phyloP scores from a whole-genome alignment of 805 yeast genomes.

The Metschnikowia colocasiae region DNA sequence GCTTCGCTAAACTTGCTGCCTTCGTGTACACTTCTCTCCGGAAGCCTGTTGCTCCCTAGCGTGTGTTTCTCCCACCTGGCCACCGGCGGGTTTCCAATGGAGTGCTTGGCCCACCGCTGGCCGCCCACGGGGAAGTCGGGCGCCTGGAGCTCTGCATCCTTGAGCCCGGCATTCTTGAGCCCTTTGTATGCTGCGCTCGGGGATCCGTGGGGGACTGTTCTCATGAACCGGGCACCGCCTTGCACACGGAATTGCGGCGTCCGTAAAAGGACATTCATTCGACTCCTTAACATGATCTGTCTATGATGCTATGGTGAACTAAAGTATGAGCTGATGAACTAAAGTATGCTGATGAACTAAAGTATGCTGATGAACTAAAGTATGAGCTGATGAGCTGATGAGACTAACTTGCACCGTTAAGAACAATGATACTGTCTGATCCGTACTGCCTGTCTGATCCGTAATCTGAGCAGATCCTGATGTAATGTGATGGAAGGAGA shows the following conservation, averaged over 20 bases:
- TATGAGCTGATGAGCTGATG: no score
- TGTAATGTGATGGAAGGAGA: no score
- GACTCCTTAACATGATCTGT: background rate
- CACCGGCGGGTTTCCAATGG: background rate
- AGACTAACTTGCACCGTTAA: no score
- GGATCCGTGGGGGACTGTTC: constrained; percentile 22
- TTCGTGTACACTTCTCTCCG: background rate
- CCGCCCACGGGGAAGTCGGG: constrained; percentile 7
- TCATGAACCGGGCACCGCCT: constrained; percentile 20
- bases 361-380: no score
- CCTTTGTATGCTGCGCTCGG: constrained; percentile 6
- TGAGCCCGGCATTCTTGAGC: background rate
- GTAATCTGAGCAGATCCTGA: no score
- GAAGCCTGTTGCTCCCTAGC: background rate
- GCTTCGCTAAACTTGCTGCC: no score
- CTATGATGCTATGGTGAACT: no score
- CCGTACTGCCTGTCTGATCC: no score
- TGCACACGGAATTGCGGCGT: background rate
- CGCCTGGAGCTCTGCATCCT: constrained; percentile 1
- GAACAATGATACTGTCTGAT: no score
- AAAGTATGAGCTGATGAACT: no score
- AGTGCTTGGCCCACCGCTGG: constrained; percentile 5
- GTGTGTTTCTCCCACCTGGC: constrained; percentile 12
- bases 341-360: no score
- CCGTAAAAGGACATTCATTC: background rate